These are phyloP conservation scores for Penicillium malachiteum DNA, from an alignment of 495 filamentous ascomycete species.

Conservation along the genomic window DNA sequence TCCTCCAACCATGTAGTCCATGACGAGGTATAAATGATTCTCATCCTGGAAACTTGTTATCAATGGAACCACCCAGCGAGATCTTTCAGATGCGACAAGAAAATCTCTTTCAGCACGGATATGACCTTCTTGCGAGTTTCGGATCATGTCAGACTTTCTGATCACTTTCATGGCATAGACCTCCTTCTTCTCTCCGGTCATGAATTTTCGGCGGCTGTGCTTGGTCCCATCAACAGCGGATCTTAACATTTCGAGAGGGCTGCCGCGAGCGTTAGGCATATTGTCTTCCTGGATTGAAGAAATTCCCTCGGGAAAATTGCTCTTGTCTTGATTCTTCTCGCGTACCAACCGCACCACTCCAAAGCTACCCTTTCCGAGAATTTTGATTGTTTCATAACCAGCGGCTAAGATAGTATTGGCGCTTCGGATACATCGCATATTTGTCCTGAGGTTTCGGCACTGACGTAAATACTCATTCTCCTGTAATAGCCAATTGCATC, in stretches of 20 bases:
- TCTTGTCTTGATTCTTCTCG: slow-evolving; percentile 43
- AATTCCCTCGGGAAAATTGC: slow-evolving; percentile 3
- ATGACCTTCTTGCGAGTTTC: slow-evolving; percentile 87
- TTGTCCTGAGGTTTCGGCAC: slow-evolving; percentile 65
- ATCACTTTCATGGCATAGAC: slow-evolving; percentile 98
- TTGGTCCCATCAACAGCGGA: slow-evolving; percentile 29
- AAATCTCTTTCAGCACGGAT: slow-evolving; percentile 90
- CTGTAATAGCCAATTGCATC: slow-evolving; percentile 57
- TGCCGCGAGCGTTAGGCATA: background rate
- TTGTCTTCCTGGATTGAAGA: background rate
- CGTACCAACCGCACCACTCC: slow-evolving; percentile 84
- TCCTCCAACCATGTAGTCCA: slow-evolving; percentile 97
- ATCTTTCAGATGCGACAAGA: slow-evolving; percentile 78
- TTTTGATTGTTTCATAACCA: slow-evolving; percentile 75
- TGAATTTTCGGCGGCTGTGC: slow-evolving; percentile 23
- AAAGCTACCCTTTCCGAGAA: slow-evolving; percentile 96
- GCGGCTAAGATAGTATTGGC: slow-evolving; percentile 50
- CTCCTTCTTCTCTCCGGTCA: slow-evolving; percentile 44
- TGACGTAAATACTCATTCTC: slow-evolving; percentile 80
- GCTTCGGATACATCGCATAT: slow-evolving; percentile 39
- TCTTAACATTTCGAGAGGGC: slow-evolving; percentile 16
- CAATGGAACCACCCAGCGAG: slow-evolving; percentile 83
- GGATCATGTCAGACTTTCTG: slow-evolving; percentile 85
- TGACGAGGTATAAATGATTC: slow-evolving; percentile 82
- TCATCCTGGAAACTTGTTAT: slow-evolving; percentile 87